Conservation (phyloP, 2,329 filamentous ascomycete genomes). For the Xylaria sp. region DNA sequence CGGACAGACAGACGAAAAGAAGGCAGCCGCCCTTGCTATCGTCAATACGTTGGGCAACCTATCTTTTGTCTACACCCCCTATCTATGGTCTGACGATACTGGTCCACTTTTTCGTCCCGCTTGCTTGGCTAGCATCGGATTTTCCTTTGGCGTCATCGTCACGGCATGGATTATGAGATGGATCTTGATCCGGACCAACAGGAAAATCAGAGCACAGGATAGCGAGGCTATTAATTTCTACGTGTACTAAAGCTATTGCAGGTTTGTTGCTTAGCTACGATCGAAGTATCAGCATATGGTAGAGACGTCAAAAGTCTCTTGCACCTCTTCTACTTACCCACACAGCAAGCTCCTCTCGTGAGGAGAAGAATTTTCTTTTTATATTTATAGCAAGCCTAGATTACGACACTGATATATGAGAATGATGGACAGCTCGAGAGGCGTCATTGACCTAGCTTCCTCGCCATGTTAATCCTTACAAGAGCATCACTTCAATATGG, state of each 20-base stretch:
- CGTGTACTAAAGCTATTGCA: slow-evolving; percentile 26
- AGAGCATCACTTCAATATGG: too few species aligned
- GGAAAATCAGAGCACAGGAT: slow-evolving; percentile 31
- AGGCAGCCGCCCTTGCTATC: slow-evolving; percentile 56
- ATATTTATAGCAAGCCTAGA: background rate
- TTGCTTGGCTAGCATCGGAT: slow-evolving; percentile 47
- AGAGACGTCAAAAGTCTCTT: background rate
- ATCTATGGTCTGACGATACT: slow-evolving; percentile 41
- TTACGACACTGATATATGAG: background rate
- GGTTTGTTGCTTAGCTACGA: background rate
- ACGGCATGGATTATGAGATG: slow-evolving; percentile 34
- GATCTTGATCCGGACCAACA: slow-evolving; percentile 33
- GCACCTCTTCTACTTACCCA: background rate
- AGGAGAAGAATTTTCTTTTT: background rate
- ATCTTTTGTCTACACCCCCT: slow-evolving; percentile 54
- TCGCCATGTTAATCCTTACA: background rate
- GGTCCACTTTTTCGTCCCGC: slow-evolving; percentile 26
- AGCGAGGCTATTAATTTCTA: slow-evolving; percentile 34
- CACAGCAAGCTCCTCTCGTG: background rate
- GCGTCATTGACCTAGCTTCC: background rate
- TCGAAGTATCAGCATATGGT: background rate
- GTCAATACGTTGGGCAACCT: slow-evolving; percentile 48
- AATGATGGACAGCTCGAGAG: background rate
- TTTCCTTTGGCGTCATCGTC: slow-evolving; percentile 32
- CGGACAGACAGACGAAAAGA: slow-evolving; percentile 60